Evolutionary conservation across 352 stramenopile species (phyloP), one percentile per base, ranked within the genome.

Genomic region (Pythium phragmiticola): DNA sequence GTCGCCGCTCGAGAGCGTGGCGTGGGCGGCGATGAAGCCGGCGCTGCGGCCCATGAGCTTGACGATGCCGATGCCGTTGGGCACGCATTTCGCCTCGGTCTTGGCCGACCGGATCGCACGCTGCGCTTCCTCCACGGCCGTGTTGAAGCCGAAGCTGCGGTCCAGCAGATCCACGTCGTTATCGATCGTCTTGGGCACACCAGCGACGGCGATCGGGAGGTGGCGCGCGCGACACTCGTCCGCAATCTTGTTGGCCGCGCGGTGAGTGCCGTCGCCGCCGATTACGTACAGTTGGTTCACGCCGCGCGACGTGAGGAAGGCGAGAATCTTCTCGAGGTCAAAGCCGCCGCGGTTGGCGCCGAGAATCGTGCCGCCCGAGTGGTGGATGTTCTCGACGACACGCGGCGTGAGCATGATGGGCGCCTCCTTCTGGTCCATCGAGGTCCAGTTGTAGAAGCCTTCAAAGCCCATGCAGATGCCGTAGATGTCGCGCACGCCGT

Each of bases 161-260:
- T 99, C 97, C 58, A 99, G 92, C 55, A 99, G 86, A 69, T 98
- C 96, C 50, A 99, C 94, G 76, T 99, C 97, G 76, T 99, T 99
- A 84, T 99, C 97, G 63, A 99, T 99, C 4, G 97, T 99, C 85
- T 99, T 99, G 21, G 97, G 97, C 67, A 99, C 96, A 60, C 97
- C 96, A 21, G 94, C 94, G 16, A 99, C 92, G 8, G 95, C 82
- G 28, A 99, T 87, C 59, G 98, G 94, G 33, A 98, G 72, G 47
- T 88, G 84, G 57, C 87, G 73, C 36, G 61, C 69, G 47, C 75
- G 74, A 58, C 83, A 94, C 66, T 90, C 87, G 48, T 94, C 78
- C 48, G 83, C 80, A 42, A 97, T 88, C 61, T 89, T 91, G 81
- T 98, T 98, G 19, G 97, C 97, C 39, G 93, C 97, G 55, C 97